A percentile compares a stretch with the other conserved stretches of the same genome.
phyloP scores from a whole-genome alignment of 2,329 filamentous ascomycete species.

The Exophiala oligosperma region DNA sequence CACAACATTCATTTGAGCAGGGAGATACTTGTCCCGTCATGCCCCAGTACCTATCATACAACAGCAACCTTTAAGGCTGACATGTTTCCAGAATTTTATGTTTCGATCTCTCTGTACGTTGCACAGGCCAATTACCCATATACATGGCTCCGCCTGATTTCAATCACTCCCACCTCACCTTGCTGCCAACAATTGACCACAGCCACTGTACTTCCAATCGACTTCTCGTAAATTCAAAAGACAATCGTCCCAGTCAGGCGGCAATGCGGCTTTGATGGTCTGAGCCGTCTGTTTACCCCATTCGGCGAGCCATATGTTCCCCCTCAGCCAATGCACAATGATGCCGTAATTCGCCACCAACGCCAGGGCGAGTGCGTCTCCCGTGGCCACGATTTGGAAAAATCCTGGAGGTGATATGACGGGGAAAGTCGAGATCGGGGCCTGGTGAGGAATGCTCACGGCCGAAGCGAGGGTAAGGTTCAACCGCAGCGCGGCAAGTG shows the following conservation, averaged over 20 bases:
- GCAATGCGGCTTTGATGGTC: not conserved
- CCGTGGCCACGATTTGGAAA: not conserved
- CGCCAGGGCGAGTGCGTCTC: not conserved
- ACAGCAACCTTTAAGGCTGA: no score
- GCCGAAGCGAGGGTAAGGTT: not conserved
- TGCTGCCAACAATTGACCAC: not conserved
- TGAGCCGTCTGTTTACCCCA: not conserved
- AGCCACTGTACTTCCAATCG: not conserved
- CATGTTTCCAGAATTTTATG: no score
- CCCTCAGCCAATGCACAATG: not conserved
- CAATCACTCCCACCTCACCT: not conserved
- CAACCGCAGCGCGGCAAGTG: not conserved
- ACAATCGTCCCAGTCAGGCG: not conserved
- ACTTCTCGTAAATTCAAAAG: not conserved
- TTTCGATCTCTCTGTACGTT: no score
- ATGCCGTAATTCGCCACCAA: not conserved
- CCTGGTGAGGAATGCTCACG: not conserved
- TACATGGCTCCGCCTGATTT: no score
- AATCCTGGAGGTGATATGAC: not conserved
- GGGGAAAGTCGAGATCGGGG: not conserved
- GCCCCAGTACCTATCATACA: no score
- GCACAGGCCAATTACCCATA: no score
- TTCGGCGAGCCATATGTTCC: not conserved
- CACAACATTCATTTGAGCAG: no score
- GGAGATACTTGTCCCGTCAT: no score